Base-by-base conservation (phyloP, 768 basidiomycete genomes). In the Suillus subluteus region DNA sequence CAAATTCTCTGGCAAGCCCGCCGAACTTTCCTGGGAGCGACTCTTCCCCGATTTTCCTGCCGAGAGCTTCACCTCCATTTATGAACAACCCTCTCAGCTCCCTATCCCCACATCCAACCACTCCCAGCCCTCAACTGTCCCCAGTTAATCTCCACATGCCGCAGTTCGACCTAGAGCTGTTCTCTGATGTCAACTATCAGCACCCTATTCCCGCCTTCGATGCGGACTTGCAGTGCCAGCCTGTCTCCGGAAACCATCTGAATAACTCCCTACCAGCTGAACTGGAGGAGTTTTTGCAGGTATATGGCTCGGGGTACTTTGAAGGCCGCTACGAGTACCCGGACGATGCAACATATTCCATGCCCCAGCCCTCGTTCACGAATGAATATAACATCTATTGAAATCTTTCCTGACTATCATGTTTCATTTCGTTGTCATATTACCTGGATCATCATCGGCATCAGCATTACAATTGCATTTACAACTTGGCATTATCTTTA, bases 11-110 rank as follows among this genome's bases (percentile, higher is more conserved):
- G 4, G 32, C 4, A 8, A 44, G 3, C 32, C 55, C 9, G 44
- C 55, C 35, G 40, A 13, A 30, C 7, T 58, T 1, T 1, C 70
- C 58, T 4, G 70, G 62, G n/a, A 68, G 61, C 13, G 15, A 43
- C 43, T 66, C 62, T 4, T 62, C 40, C 4, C 44, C 66, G 30
- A 63, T 62, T 12, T 4, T 8, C 21, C 55, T 61, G 32, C 16
- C 9, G 54, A 55, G 9, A 32, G 8, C 9, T 32, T n/a, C 21
- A 9, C 6, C 58, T 15, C 11, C 30, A 21, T 59, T 61, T 11
- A 50, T 38, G 30, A 55, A 32, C 26, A 23, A 30, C 32, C 7
- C 43, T 16, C 4, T 11, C 18, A 2, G 40, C n/a, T 21, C 35
- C 40, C 32, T 50, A 15, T 6, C 48, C 23, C 54, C 30, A n/a